Conservation (phyloP, 2,329 filamentous ascomycete genomes). For the Fusarium sp. region DNA sequence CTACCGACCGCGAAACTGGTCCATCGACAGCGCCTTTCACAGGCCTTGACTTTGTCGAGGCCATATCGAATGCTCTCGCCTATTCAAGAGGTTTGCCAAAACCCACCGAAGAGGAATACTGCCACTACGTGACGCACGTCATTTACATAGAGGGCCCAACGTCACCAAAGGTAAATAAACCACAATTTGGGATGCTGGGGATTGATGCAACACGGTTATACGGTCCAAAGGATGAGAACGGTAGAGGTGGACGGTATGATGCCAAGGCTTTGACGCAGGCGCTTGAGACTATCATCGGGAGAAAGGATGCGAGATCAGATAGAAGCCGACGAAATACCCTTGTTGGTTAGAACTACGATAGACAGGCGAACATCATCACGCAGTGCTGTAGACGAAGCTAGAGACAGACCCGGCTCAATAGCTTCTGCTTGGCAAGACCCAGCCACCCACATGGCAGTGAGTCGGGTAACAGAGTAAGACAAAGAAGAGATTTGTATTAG, state of each 20-base stretch:
- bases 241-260: conserved; percentile 75
- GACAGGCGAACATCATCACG: background rate
- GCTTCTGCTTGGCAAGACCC: background rate
- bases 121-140: conserved; percentile 83
- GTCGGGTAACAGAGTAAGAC: conserved; percentile 3
- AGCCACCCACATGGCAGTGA: background rate
- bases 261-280: conserved; percentile 79
- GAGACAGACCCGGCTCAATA: too few species aligned
- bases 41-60: conserved; percentile 84
- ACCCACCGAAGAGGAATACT: conserved; percentile 63
- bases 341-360: conserved; percentile 46
- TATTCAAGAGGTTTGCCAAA: conserved; percentile 69
- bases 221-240: conserved; percentile 67
- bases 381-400: background rate
- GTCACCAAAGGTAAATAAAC: conserved; percentile 77
- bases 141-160: conserved; percentile 80
- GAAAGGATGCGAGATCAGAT: conserved; percentile 55
- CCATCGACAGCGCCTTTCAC: conserved; percentile 74
- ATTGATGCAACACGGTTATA: conserved; percentile 84
- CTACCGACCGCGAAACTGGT: conserved; percentile 87
- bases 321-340: conserved; percentile 62
- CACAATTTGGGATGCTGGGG: conserved; percentile 72
- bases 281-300: conserved; percentile 81
- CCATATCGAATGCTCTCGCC: conserved; percentile 80
- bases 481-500: conserved; percentile 33